Evolutionary conservation across 306 rosid genomes (phyloP).

Genomic region (Echinosophora koreensis): DNA sequence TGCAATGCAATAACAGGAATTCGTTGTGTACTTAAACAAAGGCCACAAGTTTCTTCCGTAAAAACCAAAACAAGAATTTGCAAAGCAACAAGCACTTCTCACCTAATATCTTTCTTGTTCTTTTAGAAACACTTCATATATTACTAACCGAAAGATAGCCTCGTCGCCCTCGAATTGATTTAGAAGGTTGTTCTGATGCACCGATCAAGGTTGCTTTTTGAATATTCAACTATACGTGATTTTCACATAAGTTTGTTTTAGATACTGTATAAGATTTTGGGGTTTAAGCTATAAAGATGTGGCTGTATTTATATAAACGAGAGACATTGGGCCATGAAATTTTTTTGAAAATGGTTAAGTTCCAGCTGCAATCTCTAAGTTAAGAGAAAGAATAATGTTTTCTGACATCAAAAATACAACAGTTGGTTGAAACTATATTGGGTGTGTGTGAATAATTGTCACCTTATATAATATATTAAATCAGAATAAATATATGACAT

Average conservation of each 20-base stretch:
- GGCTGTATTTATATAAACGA: no score
- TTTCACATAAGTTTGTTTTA: neutral
- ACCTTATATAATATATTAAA: no score
- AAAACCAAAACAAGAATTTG: constrained; percentile 49
- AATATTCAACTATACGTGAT: neutral
- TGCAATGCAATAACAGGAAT: neutral
- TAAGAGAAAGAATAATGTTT: no score
- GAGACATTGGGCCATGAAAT: neutral
- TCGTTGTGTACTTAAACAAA: neutral
- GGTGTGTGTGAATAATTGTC: no score
- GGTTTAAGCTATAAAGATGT: constrained; percentile 21
- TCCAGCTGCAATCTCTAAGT: neutral
- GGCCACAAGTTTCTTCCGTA: constrained; percentile 48
- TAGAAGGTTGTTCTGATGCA: constrained; percentile 39
- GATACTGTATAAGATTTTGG: neutral
- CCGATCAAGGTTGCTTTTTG: constrained; percentile 22
- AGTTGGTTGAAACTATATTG: no score
- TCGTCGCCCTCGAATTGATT: constrained; percentile 1
- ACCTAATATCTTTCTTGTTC: constrained; percentile 61
- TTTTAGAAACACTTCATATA: constrained; percentile 39
- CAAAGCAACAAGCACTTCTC: constrained; percentile 61
- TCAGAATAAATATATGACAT: no score
- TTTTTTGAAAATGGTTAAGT: neutral
- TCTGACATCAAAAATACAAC: no score
- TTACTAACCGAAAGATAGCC: constrained; percentile 33